Evolutionary conservation across 2,329 filamentous ascomycete genomes (phyloP).

Genomic region (Exophiala xenobiotica): DNA sequence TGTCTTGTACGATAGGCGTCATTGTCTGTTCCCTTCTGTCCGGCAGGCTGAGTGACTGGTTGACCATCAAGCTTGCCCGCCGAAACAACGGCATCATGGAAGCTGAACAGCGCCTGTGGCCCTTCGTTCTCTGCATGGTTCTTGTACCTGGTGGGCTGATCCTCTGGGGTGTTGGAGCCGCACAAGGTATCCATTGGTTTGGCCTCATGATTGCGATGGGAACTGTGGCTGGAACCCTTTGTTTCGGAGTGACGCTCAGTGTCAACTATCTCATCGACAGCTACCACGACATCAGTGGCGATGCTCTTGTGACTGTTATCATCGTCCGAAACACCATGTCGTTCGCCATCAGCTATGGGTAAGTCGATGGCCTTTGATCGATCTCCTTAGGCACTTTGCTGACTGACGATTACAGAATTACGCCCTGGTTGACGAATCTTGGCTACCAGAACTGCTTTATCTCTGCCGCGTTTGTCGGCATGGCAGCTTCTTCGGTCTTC

Average conservation of each 20-base stretch:
- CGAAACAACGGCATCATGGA: slow-evolving; percentile 32
- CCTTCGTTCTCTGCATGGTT: slow-evolving; percentile 37
- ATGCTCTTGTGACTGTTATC: slow-evolving; percentile 53
- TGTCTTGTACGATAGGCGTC: slow-evolving; percentile 32
- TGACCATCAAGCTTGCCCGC: slow-evolving; percentile 29
- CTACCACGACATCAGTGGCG: slow-evolving; percentile 50
- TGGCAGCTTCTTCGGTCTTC: slow-evolving; percentile 41
- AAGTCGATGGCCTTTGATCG: slow-evolving; percentile 9
- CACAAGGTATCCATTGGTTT: slow-evolving; percentile 50
- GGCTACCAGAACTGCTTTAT: slow-evolving; percentile 44
- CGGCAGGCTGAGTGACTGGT: slow-evolving; percentile 31
- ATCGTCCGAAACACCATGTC: slow-evolving; percentile 51
- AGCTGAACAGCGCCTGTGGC: slow-evolving; percentile 33
- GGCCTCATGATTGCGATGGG: slow-evolving; percentile 52
- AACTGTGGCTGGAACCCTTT: slow-evolving; percentile 45
- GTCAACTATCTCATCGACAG: slow-evolving; percentile 51
- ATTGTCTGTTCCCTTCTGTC: slow-evolving; percentile 22
- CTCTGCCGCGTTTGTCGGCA: slow-evolving; percentile 41
- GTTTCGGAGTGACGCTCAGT: slow-evolving; percentile 45
- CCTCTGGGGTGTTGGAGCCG: slow-evolving; percentile 54
- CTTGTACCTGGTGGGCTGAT: slow-evolving; percentile 47
- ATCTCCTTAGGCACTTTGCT: not conserved
- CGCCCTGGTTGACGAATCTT: slow-evolving; percentile 41
- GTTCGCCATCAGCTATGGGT: slow-evolving; percentile 52
- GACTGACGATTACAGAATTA: slow-evolving; percentile 38